These are phyloP conservation scores for Hygrophorus russula DNA, from an alignment of 768 basidiomycete genomes.

Conservation along the genomic window DNA sequence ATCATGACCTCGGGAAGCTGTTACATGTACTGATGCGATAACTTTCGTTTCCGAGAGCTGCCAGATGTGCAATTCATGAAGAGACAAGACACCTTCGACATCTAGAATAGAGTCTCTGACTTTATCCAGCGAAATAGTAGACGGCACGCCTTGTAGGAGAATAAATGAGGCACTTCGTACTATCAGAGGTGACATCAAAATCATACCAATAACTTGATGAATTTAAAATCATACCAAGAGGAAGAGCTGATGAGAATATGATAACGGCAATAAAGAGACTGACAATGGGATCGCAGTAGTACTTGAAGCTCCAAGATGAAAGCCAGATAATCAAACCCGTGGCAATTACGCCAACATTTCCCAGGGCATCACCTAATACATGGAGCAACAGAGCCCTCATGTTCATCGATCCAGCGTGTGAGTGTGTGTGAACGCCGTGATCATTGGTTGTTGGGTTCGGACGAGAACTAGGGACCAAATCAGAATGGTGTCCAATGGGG, in stretches of 20 bases:
- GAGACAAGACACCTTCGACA: slow-evolving; percentile 74
- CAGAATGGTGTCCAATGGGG: neutral
- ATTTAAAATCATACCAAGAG: slow-evolving; percentile 49
- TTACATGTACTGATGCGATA: slow-evolving; percentile 92
- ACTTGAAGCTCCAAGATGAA: slow-evolving; percentile 72
- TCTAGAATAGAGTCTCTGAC: slow-evolving; percentile 74
- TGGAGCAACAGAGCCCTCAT: slow-evolving; percentile 94
- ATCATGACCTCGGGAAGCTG: slow-evolving; percentile 67
- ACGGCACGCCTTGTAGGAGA: slow-evolving; percentile 86
- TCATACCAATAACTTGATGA: neutral
- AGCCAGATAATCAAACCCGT: slow-evolving; percentile 94
- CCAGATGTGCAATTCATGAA: slow-evolving; percentile 97
- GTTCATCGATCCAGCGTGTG: slow-evolving; percentile 79
- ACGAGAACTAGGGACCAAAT: neutral
- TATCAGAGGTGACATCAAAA: slow-evolving; percentile 14
- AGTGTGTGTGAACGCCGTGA: slow-evolving; percentile 21
- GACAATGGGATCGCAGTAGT: slow-evolving; percentile 88
- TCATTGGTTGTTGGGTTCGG: slow-evolving; percentile 3
- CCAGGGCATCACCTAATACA: slow-evolving; percentile 92
- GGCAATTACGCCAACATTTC: slow-evolving; percentile 94
- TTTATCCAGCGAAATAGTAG: slow-evolving; percentile 77
- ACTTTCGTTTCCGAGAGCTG: slow-evolving; percentile 92
- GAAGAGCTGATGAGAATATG: slow-evolving; percentile 92
- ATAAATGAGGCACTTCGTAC: slow-evolving; percentile 91
- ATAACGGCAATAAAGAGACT: slow-evolving; percentile 91